Evolutionary conservation across 2,329 filamentous ascomycete genomes (phyloP), one percentile per base, ranked within the genome.

Genomic region (Alternaria postmessia): DNA sequence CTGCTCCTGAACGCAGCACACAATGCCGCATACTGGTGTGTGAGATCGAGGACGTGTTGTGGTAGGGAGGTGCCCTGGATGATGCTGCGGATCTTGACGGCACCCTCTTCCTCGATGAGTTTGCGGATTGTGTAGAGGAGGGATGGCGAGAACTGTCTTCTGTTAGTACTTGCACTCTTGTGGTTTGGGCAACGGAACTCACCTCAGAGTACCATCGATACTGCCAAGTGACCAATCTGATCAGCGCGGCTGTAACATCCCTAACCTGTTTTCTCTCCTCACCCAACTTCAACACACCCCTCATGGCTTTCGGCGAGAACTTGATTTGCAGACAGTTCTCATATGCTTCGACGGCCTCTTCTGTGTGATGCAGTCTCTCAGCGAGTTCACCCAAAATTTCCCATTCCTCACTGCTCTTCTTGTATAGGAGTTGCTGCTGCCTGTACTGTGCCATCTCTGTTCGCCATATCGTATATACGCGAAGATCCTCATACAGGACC

Each of bases 121-220:
- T 92, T 93, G 63, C 95, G 90, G 73, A 98, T 92, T 3, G 92
- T 90, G 79, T 89, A 92, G 54, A 99, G 86, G 43, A 99, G 86
- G 66, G 94, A 89, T 0, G 95, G 95, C 18, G 94, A 97, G 81
- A 99, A 99, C 88, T 90, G 61, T 28, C 2, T 4, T 16, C 7
- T 20, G 48, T 66, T 56, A 64, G 64, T 47, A 44, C 22, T 16
- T 6, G 0, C 2, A 26, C 24, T 1, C 1, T 14, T 18, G 1
- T 26, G 16, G 20, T 6, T 20, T 5, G 32, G 18, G 18, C 28
- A 28, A 36, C n/a, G 24, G 24, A 22, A 64, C 68, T 22, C 68
- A 90, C 88, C 86, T 99, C 95, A 57, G 94, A 97, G 82, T 99
- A 99, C 95, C 95, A 99, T 69, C 95, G 87, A 81, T 97, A 99